Evolutionary conservation across 805 yeast species (phyloP).

Genomic region (Yarrowia sp.): DNA sequence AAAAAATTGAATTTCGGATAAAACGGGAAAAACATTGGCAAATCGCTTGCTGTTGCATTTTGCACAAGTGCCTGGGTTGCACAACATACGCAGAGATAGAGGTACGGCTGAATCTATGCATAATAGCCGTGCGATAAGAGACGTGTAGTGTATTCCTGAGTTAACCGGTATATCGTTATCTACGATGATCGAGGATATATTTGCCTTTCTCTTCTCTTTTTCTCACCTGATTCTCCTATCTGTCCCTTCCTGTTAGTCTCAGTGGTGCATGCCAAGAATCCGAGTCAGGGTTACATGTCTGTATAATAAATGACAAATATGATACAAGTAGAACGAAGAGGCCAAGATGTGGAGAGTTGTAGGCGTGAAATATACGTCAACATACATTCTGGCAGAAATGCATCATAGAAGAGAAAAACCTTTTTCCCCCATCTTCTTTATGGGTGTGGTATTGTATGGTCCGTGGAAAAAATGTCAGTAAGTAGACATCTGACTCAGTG

Average conservation of each 20-base stretch:
- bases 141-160: background rate
- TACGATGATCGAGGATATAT: background rate
- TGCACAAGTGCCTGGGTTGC: background rate
- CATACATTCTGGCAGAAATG: background rate
- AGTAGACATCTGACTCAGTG: too few species aligned
- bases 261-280: constrained; percentile 33
- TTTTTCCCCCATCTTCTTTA: background rate
- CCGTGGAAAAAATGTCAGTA: background rate
- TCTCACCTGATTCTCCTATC: constrained; percentile 15
- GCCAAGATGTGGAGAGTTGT: background rate
- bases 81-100: background rate
- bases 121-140: constrained; percentile 15
- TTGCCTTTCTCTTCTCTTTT: background rate
- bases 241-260: constrained; percentile 5
- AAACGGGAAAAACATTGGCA: background rate
- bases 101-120: constrained; percentile 28
- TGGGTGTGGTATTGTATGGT: background rate
- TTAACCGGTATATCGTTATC: background rate
- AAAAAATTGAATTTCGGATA: background rate
- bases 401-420: background rate
- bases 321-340: too few species aligned
- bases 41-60: background rate
- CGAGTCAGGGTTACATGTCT: constrained; percentile 29
- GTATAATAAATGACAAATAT: background rate
- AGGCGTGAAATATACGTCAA: constrained; percentile 2